phyloP scores from a whole-genome alignment of 1,139 yeast species.

The Diutina sp. region DNA sequence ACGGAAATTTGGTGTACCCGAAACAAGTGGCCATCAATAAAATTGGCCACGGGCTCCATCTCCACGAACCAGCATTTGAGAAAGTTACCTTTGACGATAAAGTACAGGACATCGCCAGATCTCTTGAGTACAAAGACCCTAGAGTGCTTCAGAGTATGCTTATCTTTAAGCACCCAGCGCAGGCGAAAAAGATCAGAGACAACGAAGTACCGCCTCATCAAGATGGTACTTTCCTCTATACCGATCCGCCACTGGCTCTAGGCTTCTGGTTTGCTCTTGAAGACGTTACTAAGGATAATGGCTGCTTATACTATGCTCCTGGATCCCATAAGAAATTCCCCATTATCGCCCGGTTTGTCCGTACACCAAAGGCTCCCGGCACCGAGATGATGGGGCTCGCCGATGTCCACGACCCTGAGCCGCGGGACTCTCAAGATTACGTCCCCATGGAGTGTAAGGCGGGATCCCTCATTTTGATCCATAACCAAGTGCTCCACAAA shows the following conservation, averaged over 20 bases:
- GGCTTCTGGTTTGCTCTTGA: slow-evolving; percentile 82
- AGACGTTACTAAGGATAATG: slow-evolving; percentile 56
- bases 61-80: slow-evolving; percentile 33
- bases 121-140: slow-evolving; percentile 48
- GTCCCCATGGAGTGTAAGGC: slow-evolving; percentile 51
- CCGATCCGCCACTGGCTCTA: slow-evolving; percentile 58
- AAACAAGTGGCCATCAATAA: slow-evolving; percentile 54
- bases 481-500: slow-evolving; percentile 61
- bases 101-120: slow-evolving; percentile 38
- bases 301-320: slow-evolving; percentile 62
- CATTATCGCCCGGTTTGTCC: slow-evolving; percentile 54
- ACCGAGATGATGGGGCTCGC: slow-evolving; percentile 29
- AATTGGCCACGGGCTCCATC: slow-evolving; percentile 70
- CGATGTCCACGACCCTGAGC: slow-evolving; percentile 9
- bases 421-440: slow-evolving; percentile 26
- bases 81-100: slow-evolving; percentile 38
- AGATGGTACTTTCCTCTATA: slow-evolving; percentile 63
- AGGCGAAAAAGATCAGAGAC: slow-evolving; percentile 33
- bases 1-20: slow-evolving; percentile 38
- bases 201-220: slow-evolving; percentile 69
- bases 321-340: slow-evolving; percentile 56
- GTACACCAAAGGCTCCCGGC: slow-evolving; percentile 28
- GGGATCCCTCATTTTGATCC: slow-evolving; percentile 57
- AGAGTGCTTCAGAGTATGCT: slow-evolving; percentile 70
- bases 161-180: slow-evolving; percentile 59